Evolutionary conservation across 441 rosid species (phyloP).

Genomic region (Omphalea diandra): DNA sequence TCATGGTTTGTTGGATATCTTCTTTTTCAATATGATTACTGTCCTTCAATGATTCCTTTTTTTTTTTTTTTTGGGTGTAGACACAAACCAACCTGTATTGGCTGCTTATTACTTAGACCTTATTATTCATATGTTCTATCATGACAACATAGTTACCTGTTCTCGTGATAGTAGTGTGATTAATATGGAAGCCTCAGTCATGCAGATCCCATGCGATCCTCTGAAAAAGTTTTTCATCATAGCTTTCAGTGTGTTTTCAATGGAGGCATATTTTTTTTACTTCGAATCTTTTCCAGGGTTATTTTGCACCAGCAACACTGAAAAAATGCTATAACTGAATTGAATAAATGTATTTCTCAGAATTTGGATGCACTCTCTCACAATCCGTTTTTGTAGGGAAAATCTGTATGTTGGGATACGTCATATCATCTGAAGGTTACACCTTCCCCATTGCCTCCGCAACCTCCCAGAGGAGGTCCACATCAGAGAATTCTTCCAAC

Average conservation of each 20-base stretch:
- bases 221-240: constrained; percentile 14
- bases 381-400: constrained; percentile 56
- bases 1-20: constrained; percentile 67
- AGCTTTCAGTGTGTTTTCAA: constrained; percentile 20
- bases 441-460: constrained; percentile 97
- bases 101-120: constrained; percentile 22
- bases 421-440: constrained; percentile 98
- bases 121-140: constrained; percentile 67
- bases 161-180: constrained; percentile 99
- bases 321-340: constrained; percentile 20
- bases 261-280: constrained; percentile 13
- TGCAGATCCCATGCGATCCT: constrained; percentile 83
- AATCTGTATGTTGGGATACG: constrained; percentile 78
- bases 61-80: constrained; percentile 15
- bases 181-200: constrained; percentile 90
- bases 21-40: constrained; percentile 3
- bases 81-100: constrained; percentile 1
- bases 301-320: no score
- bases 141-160: constrained; percentile 96
- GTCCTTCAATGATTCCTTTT: constrained; percentile 19
- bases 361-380: constrained; percentile 16
- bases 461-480: constrained; percentile 95
- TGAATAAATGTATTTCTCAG: neutral
- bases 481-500: constrained; percentile 98
- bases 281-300: neutral